Conservation (phyloP, 2,329 filamentous ascomycete species). For the Xylariaceae sp. region DNA sequence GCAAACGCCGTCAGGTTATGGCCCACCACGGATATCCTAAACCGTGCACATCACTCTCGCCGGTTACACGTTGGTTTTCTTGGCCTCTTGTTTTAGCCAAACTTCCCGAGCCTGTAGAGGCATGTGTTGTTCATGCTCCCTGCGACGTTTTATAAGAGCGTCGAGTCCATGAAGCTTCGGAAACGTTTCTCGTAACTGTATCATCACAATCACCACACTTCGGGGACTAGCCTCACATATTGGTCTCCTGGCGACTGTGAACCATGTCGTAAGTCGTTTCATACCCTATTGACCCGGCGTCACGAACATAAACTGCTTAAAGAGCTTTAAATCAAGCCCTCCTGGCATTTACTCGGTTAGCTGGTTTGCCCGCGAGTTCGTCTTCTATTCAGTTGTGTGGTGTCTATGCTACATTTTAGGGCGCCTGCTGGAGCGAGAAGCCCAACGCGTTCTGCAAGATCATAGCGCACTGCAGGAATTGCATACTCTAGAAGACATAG, state of each 20-base stretch:
- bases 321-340: conserved; percentile 7
- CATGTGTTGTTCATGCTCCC: conserved; percentile 13
- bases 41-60: conserved; percentile 3
- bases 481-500: conserved; percentile 1
- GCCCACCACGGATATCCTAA: conserved; percentile 9
- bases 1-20: conserved; percentile 8
- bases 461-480: conserved; percentile 14
- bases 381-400: neutral
- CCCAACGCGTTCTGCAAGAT: conserved; percentile 15
- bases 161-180: conserved; percentile 1
- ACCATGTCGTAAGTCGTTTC: neutral
- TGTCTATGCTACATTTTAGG: neutral
- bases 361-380: conserved; percentile 1
- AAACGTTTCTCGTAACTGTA: conserved; percentile 5
- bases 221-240: neutral
- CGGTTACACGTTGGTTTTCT: conserved; percentile 11
- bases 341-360: conserved; percentile 1
- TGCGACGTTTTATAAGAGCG: conserved; percentile 3
- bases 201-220: conserved; percentile 1
- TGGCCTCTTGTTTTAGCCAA: conserved; percentile 2
- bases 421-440: conserved; percentile 1
- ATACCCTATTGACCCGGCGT: conserved; percentile 3
- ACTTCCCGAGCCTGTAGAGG: neutral
- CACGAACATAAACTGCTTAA: conserved; percentile 3
- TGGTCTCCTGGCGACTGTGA: neutral